Percentiles rank a stretch among this genome's conserved stretches.
phyloP scores from a whole-genome alignment of 208 protist genomes.

The Crithidia acanthocephali region DNA sequence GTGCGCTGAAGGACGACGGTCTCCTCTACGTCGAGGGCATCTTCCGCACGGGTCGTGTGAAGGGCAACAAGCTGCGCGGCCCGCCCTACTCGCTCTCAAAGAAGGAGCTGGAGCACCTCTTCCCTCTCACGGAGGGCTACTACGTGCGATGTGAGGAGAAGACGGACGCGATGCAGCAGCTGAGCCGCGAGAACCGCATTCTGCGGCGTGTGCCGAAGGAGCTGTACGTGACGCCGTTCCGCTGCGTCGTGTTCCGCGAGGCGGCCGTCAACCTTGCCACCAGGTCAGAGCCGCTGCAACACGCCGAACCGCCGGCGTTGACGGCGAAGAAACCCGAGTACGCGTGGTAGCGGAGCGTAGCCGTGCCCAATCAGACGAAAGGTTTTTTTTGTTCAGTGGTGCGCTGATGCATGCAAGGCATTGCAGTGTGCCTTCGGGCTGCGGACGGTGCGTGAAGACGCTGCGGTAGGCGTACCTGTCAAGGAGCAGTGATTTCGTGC shows the following conservation, averaged over 20 bases:
- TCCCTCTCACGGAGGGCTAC: conserved; percentile 66
- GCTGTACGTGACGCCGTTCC: conserved; percentile 87
- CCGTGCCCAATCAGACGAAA: not conserved
- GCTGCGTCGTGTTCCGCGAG: conserved; percentile 84
- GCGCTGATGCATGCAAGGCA: not conserved
- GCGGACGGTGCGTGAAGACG: too few species aligned
- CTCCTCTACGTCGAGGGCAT: conserved; percentile 90
- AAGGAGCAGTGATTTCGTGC: not conserved
- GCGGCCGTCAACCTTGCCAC: conserved; percentile 52
- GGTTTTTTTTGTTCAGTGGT: not conserved
- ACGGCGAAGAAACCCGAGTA: conserved; percentile 5
- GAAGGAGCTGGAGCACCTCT: conserved; percentile 79
- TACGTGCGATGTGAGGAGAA: conserved; percentile 91
- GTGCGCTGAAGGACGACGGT: conserved; percentile 83
- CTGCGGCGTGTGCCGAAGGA: conserved; percentile 80
- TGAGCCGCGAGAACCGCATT: conserved; percentile 82
- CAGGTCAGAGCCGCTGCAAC: conserved; percentile 31
- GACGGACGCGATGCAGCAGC: conserved; percentile 76
- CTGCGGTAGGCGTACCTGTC: too few species aligned
- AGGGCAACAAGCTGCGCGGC: conserved; percentile 76
- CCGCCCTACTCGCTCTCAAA: conserved; percentile 78
- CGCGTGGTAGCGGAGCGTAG: conserved; percentile 1
- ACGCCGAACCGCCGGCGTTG: conserved; percentile 25
- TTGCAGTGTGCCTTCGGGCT: not conserved
- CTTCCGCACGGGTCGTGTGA: conserved; percentile 85